A percentile compares a stretch with the other conserved stretches of the same genome.
Conservation (phyloP, 257 asterid genomes). For the Leonotis leonurus region DNA sequence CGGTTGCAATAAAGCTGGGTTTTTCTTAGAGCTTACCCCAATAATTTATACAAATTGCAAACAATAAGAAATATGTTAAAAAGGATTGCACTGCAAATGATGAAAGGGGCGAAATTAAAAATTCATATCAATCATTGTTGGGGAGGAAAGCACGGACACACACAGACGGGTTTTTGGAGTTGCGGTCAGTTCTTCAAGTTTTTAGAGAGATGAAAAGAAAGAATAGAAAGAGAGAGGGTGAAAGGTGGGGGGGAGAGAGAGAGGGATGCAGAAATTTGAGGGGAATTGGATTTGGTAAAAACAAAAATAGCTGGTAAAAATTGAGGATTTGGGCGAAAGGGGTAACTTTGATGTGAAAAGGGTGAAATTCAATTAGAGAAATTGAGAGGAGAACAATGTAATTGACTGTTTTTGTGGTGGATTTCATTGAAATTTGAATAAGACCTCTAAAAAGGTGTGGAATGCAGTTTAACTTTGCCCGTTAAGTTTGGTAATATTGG, state of each 20-base stretch:
- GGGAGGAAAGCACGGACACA: neutral
- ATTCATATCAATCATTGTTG: constrained; percentile 12
- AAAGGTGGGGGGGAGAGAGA: neutral
- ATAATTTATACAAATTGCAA: neutral
- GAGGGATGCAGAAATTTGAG: constrained; percentile 6
- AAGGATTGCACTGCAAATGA: constrained; percentile 12
- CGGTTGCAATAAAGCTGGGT: constrained; percentile 20
- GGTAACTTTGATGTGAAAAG: neutral
- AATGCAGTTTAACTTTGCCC: neutral
- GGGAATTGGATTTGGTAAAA: constrained; percentile 14
- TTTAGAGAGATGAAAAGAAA: constrained; percentile 4
- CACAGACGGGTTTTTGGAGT: constrained; percentile 7
- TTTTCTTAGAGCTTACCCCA: constrained; percentile 10
- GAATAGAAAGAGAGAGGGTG: neutral
- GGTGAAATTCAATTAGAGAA: neutral
- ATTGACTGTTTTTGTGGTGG: neutral
- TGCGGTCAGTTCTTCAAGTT: constrained; percentile 14
- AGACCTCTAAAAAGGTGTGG: no score
- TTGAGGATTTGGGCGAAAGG: neutral
- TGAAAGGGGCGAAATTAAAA: constrained; percentile 13
- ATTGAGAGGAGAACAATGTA: neutral
- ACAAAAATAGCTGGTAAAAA: constrained; percentile 10
- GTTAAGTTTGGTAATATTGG: no score
- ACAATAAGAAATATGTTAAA: neutral
- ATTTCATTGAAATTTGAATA: neutral